phyloP scores from a whole-genome alignment of 768 basidiomycete species.

The Mycena floridula region DNA sequence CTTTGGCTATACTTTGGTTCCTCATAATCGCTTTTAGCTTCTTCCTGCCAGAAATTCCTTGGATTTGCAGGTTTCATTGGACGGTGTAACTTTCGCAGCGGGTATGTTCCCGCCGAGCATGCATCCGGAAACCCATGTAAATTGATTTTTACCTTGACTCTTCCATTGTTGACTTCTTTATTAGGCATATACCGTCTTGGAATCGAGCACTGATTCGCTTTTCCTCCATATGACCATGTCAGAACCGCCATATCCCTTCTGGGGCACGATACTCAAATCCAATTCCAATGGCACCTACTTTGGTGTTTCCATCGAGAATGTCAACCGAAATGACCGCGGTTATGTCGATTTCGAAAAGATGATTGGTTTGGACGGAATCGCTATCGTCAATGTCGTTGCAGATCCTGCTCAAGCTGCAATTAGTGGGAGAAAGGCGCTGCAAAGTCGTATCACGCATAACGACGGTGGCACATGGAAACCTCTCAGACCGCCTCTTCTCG shows the following conservation, averaged over 20 bases:
- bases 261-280: slow-evolving; percentile 91
- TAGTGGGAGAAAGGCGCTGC: slow-evolving; percentile 66
- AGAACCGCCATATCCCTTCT: slow-evolving; percentile 62
- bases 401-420: slow-evolving; percentile 74
- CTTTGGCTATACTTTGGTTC: slow-evolving; percentile 54
- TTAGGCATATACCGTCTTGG: slow-evolving; percentile 91
- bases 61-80: slow-evolving; percentile 87
- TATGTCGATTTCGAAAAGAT: slow-evolving; percentile 99
- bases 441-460: slow-evolving; percentile 91
- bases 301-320: slow-evolving; percentile 77
- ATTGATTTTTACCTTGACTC: slow-evolving; percentile 40
- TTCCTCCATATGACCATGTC: slow-evolving; percentile 97
- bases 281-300: slow-evolving; percentile 99
- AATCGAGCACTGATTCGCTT: slow-evolving; percentile 88
- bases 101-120: slow-evolving; percentile 89
- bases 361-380: slow-evolving; percentile 92
- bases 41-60: too few relatives aligned
- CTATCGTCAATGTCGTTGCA: slow-evolving; percentile 83
- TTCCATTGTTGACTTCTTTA: slow-evolving; percentile 33
- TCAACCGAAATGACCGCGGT: slow-evolving; percentile 83
- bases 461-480: slow-evolving; percentile 93
- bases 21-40: too few relatives aligned
- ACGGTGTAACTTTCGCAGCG: slow-evolving; percentile 78
- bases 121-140: slow-evolving; percentile 87
- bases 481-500: slow-evolving; percentile 63